These are phyloP conservation scores for Chaetoceros muelleri DNA, from an alignment of 108 stramenopile genomes.

Conservation along the genomic window DNA sequence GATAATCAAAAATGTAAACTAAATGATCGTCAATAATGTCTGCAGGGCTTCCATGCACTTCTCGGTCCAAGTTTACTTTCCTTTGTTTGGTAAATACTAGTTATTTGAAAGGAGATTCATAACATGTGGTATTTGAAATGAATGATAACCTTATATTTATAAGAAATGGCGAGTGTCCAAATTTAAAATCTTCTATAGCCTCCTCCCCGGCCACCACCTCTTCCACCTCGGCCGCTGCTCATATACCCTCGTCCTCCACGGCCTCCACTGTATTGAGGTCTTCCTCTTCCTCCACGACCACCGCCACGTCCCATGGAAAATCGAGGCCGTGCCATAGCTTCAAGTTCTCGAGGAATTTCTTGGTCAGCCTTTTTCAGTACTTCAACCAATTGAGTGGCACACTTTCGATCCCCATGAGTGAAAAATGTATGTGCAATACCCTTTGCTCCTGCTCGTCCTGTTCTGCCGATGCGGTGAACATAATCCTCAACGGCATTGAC, in stretches of 20 bases:
- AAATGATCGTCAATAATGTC: too few relatives aligned
- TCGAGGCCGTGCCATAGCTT: constrained; percentile 61
- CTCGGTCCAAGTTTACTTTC: too few relatives aligned
- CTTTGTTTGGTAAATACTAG: too few relatives aligned
- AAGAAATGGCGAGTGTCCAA: too few relatives aligned
- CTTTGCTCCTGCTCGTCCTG: constrained; percentile 91
- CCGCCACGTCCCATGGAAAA: constrained; percentile 45
- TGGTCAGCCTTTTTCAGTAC: constrained; percentile 75
- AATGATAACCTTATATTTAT: too few relatives aligned
- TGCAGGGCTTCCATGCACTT: too few relatives aligned
- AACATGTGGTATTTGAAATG: too few relatives aligned
- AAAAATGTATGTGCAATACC: constrained; percentile 88
- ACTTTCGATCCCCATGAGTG: constrained; percentile 70
- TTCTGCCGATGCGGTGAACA: constrained; percentile 90
- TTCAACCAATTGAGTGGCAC: constrained; percentile 73
- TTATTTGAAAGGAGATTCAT: too few relatives aligned
- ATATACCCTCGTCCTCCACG: constrained; percentile 51
- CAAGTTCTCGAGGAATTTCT: constrained; percentile 65
- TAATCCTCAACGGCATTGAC: constrained; percentile 86
- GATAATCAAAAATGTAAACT: too few relatives aligned
- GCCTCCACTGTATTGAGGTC: constrained; percentile 35
- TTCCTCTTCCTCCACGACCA: constrained; percentile 42
- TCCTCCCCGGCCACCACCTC: constrained; percentile 26
- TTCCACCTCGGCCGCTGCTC: constrained; percentile 34
- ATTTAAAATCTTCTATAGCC: constrained; percentile 18